A percentile compares a stretch with the other conserved stretches of the same genome.
phyloP scores from a whole-genome alignment of 2,329 filamentous ascomycete species.

The Trichoderma koningii region DNA sequence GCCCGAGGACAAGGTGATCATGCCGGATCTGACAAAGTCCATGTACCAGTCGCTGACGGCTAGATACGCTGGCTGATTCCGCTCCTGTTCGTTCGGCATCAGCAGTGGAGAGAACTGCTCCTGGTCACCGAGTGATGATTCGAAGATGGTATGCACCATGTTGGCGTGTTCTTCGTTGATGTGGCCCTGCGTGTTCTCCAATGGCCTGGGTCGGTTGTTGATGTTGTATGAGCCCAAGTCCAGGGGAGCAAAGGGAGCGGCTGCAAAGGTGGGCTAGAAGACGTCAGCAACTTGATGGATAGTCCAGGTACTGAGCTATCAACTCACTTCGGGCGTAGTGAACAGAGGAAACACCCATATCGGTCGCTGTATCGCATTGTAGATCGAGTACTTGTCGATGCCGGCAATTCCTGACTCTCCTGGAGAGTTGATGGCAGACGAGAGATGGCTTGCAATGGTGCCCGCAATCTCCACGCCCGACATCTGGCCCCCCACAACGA shows the following conservation, averaged over 20 bases:
- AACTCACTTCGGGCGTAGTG: constrained; percentile 52
- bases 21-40: constrained; percentile 70
- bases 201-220: constrained; percentile 58
- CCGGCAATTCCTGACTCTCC: constrained; percentile 44
- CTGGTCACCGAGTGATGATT: constrained; percentile 56
- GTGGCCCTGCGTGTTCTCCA: constrained; percentile 66
- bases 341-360: constrained; percentile 70
- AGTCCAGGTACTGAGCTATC: neutral
- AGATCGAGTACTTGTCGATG: constrained; percentile 57
- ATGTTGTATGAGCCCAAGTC: constrained; percentile 75
- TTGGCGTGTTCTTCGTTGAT: constrained; percentile 61
- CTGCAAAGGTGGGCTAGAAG: constrained; percentile 46
- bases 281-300: neutral
- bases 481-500: constrained; percentile 79
- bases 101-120: constrained; percentile 49
- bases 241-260: constrained; percentile 68
- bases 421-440: constrained; percentile 60
- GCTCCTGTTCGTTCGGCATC: constrained; percentile 44
- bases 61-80: constrained; percentile 61
- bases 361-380: constrained; percentile 69
- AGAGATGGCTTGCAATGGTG: constrained; percentile 70
- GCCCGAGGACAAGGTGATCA: constrained; percentile 56
- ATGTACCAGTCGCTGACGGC: constrained; percentile 71
- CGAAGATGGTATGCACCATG: constrained; percentile 54
- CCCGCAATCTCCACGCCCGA: constrained; percentile 78